These are phyloP conservation scores for Musa beccarii DNA, from an alignment of 176 grass and related monocot species.

Conservation along the genomic window DNA sequence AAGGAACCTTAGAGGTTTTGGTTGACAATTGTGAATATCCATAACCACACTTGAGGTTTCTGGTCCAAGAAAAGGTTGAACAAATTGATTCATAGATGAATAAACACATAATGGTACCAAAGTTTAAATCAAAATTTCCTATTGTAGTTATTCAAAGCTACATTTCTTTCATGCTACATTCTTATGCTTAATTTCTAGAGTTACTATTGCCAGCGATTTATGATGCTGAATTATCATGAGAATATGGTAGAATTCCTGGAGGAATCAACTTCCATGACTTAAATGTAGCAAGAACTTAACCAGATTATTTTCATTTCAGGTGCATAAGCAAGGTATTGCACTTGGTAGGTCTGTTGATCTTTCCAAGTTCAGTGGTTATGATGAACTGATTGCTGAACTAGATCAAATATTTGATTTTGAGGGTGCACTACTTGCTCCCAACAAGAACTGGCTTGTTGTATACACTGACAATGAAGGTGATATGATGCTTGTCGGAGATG, in stretches of 20 bases:
- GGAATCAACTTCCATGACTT: not conserved
- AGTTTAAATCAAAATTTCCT: not conserved
- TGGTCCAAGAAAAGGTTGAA: too few species aligned
- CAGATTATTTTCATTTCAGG: conserved; percentile 35
- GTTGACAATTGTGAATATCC: too few species aligned
- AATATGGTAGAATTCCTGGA: not conserved
- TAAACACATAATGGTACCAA: not conserved
- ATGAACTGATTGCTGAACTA: conserved; percentile 54
- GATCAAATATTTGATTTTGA: conserved; percentile 93
- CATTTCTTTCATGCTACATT: not conserved
- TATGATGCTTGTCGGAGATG: conserved; percentile 99
- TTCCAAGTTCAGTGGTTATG: conserved; percentile 68
- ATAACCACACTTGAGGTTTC: too few species aligned
- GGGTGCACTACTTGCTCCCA: conserved; percentile 46
- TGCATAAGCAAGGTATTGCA: conserved; percentile 95
- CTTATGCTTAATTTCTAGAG: not conserved
- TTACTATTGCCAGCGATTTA: not conserved
- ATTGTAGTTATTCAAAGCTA: too few species aligned
- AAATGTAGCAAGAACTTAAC: not conserved
- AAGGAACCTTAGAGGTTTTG: too few species aligned
- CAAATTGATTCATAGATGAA: not conserved
- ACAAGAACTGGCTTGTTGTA: conserved; percentile 78
- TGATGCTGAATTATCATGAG: too few species aligned
- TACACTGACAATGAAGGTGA: conserved; percentile 88
- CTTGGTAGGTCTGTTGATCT: conserved; percentile 90